A percentile compares a stretch with the other conserved stretches of the same genome.
These are phyloP conservation scores for Nothophytophthora sp. DNA, from an alignment of 352 stramenopile genomes.

Conservation along the genomic window DNA sequence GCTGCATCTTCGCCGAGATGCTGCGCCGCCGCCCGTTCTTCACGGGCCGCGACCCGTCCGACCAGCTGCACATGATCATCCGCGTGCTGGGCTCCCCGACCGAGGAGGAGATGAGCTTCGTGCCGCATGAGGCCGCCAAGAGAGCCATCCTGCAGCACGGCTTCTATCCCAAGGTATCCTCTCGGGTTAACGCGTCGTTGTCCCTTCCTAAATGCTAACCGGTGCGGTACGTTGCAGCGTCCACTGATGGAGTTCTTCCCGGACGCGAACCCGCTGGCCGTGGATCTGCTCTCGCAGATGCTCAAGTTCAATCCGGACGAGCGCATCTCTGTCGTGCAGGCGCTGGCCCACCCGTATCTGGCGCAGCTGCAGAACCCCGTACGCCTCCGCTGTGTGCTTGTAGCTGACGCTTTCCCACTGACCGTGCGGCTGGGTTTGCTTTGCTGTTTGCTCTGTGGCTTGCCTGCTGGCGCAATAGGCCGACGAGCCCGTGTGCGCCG, in stretches of 20 bases:
- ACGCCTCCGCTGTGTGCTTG: conserved; percentile 4
- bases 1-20: conserved; percentile 99
- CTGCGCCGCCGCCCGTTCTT: conserved; percentile 94
- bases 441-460: conserved; percentile 1
- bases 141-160: conserved; percentile 83
- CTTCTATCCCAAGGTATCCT: conserved; percentile 84
- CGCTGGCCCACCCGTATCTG: conserved; percentile 90
- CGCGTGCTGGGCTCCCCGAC: conserved; percentile 93
- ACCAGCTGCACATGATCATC: conserved; percentile 88
- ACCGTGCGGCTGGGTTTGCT: background rate
- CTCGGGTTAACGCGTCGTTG: background rate
- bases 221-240: conserved; percentile 28
- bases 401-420: background rate
- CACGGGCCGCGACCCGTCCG: conserved; percentile 75
- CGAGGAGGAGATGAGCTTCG: conserved; percentile 96
- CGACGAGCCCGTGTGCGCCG: conserved; percentile 84
- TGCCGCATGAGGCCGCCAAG: conserved; percentile 92
- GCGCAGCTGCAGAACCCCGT: conserved; percentile 91
- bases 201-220: background rate
- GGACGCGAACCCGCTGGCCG: conserved; percentile 71
- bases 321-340: conserved; percentile 92
- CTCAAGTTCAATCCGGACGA: conserved; percentile 94
- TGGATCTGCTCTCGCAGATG: conserved; percentile 91
- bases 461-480: conserved; percentile 28
- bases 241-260: conserved; percentile 85